These are phyloP conservation scores for Volvox carteri DNA, from an alignment of 163 green algal species.

Conservation along the genomic window DNA sequence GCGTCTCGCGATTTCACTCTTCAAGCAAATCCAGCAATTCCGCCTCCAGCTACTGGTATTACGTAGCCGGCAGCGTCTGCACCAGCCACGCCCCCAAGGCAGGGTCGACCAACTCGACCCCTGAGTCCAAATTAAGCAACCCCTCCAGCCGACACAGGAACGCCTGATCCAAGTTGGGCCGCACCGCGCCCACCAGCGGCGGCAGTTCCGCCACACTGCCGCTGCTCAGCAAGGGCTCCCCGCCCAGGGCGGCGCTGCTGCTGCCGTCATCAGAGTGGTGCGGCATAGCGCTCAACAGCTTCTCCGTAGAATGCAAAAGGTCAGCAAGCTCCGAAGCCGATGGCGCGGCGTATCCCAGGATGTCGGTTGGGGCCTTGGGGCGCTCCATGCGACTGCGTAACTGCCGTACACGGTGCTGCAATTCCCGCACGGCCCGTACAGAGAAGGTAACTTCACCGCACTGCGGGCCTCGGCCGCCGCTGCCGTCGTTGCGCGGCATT, in stretches of 20 bases:
- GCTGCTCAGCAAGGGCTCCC: not conserved
- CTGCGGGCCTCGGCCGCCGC: not conserved
- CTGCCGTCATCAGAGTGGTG: constrained; percentile 27
- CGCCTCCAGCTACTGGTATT: too few relatives aligned
- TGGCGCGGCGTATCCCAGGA: constrained; percentile 22
- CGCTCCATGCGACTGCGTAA: constrained; percentile 35
- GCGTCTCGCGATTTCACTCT: too few relatives aligned
- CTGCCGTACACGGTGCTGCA: constrained; percentile 22
- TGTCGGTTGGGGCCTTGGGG: constrained; percentile 51
- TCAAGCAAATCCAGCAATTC: too few relatives aligned
- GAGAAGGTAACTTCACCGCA: constrained; percentile 48
- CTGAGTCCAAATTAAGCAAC: constrained; percentile 39
- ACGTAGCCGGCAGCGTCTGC: constrained; percentile 48
- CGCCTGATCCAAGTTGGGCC: constrained; percentile 23
- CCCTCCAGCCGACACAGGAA: constrained; percentile 48
- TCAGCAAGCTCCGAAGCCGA: constrained; percentile 12
- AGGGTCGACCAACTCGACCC: constrained; percentile 16
- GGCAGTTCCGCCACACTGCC: not conserved
- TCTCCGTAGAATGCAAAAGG: constrained; percentile 19
- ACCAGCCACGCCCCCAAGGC: constrained; percentile 46
- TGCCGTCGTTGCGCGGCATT: not conserved
- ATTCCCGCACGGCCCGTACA: constrained; percentile 45
- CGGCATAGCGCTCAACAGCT: constrained; percentile 38
- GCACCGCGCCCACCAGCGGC: constrained; percentile 41
- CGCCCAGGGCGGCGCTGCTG: not conserved